Evolutionary conservation across 345 rosid species (phyloP), one percentile per base, ranked within the genome.

Genomic region (Ailanthus altissimus): DNA sequence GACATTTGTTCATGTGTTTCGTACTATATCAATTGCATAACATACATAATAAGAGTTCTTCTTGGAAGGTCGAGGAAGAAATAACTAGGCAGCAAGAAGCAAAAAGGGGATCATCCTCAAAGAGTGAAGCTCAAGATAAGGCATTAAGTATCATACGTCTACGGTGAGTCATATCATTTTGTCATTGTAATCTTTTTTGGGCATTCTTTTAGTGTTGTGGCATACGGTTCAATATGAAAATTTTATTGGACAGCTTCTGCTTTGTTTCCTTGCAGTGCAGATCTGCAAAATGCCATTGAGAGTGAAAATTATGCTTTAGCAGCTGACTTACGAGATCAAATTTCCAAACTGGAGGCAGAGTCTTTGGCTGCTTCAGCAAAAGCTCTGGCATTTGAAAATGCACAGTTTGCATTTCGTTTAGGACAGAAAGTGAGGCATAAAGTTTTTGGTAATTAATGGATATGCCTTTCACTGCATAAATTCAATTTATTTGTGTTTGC

Each of bases 111-210:
- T 88, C 91, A 51, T 92, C 96, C 49, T 88, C 97, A 0, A 93
- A 95, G 85, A 95, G 90, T 87, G 94, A 93, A 87, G 99, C 98
- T 76, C 99, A 93, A 82, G 99, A 95, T 79, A 93, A 92, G 84
- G 97, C 90, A 73, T 75, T 93, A 82, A 86, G 93, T 72, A 68
- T 92, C 2, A 86, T 93, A 62, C 81, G 96, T 65, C 81, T 93
- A 57, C 92, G 94, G 98, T 95, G 78, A 81, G 93, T 67, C 54
- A 14, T 16, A 67, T 62, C 2, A 2, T 81, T 2, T 65, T 69
- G 49, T 18, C 61, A 45, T 10, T 62, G n/a, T 65, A n/a, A 25
- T 32, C 25, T 8, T 20, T 23, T 69, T 32, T 51, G 56, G 57
- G 57, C 38, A 15, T 45, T 42, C 38, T 43, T 59, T 73, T 26